Base-by-base conservation (phyloP, 345 rosid genomes). In the Microcos paniculata region DNA sequence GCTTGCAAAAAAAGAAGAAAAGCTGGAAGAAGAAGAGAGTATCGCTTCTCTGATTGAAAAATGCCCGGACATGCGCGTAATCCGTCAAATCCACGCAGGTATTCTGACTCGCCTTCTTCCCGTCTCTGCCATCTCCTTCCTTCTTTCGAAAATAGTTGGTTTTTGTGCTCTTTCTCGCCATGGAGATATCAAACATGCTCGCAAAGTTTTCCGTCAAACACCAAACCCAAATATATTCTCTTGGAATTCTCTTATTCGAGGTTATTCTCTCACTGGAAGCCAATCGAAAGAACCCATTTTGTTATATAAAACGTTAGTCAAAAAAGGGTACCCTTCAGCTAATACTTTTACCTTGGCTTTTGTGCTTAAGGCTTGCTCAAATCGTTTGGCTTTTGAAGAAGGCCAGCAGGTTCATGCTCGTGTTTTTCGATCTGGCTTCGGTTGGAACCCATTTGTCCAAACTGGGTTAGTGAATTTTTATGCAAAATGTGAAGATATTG, bases 281-380 rank as follows among this genome's bases (percentile, higher is more conserved):
- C 8, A 30, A 68, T 68, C 57, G 10, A 48, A 28, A 4, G 16
- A 15, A 11, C 43, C 72, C 42, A 15, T 48, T 28, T 68, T 19
- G 16, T 18, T 68, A 48, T 26, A 48, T 30, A 28, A 48, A 68
- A 30, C 28, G 2, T 28, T 68, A 26, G 40, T 68, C 42, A 28
- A 52, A 26, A 45, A 67, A 26, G 71, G 56, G 71, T 14, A 46
- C 51, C 56, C 71, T 67, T 67, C 38, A 2, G 23, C 71, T 46
- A 67, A 67, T 67, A 46, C 71, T 14, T 67, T 67, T 67, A 67
- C 57, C 24, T 57, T 46, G 57, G 57, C 56, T 68, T 68, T 68
- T 33, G 57, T 68, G 72, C 24, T 68, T 16, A 90, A 92, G 83
- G 96, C 97, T 15, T 90, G 96, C 62, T 92, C 94, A 0, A 89